Percentiles rank a stretch among this genome's conserved stretches.
phyloP scores from a whole-genome alignment of 805 yeast genomes.

The Zygosaccharomyces bailii region DNA sequence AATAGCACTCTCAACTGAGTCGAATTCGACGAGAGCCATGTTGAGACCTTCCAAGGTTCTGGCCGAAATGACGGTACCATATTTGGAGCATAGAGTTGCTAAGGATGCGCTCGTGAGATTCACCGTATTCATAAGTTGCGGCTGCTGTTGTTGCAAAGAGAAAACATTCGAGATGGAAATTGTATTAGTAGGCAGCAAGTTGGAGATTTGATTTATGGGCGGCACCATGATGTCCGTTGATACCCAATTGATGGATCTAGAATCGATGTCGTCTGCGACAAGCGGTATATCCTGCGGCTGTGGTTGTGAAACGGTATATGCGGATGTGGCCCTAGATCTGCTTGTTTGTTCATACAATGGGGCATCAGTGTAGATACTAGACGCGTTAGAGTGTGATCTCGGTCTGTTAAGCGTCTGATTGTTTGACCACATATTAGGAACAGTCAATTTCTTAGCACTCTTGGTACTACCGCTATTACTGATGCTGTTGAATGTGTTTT shows the following conservation, averaged over 20 bases:
- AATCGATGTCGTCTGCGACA: constrained; percentile 57
- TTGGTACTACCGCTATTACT: constrained; percentile 9
- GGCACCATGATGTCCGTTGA: constrained; percentile 69
- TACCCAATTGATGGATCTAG: constrained; percentile 56
- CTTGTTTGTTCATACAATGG: constrained; percentile 26
- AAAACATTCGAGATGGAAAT: constrained; percentile 70
- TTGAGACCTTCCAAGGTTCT: constrained; percentile 51
- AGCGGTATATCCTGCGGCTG: constrained; percentile 29
- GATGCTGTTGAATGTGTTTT: constrained; percentile 1
- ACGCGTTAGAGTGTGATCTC: constrained; percentile 35
- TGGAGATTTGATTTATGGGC: constrained; percentile 69
- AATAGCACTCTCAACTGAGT: constrained; percentile 69
- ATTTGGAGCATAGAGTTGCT: constrained; percentile 56
- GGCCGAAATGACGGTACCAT: constrained; percentile 60
- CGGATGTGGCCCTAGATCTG: constrained; percentile 25
- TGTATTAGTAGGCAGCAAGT: constrained; percentile 70
- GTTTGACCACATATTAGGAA: constrained; percentile 22
- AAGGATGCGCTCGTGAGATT: constrained; percentile 45
- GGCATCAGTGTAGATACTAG: constrained; percentile 35
- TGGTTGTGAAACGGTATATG: constrained; percentile 21
- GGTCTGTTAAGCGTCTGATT: constrained; percentile 20
- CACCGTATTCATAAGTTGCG: constrained; percentile 45
- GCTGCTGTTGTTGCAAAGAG: constrained; percentile 48
- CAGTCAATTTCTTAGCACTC: constrained; percentile 17
- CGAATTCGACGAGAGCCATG: constrained; percentile 68